Percentiles rank a stretch among this genome's conserved stretches.
phyloP scores from a whole-genome alignment of 192 early-diverging fungal species.

The Linnemannia zychae region DNA sequence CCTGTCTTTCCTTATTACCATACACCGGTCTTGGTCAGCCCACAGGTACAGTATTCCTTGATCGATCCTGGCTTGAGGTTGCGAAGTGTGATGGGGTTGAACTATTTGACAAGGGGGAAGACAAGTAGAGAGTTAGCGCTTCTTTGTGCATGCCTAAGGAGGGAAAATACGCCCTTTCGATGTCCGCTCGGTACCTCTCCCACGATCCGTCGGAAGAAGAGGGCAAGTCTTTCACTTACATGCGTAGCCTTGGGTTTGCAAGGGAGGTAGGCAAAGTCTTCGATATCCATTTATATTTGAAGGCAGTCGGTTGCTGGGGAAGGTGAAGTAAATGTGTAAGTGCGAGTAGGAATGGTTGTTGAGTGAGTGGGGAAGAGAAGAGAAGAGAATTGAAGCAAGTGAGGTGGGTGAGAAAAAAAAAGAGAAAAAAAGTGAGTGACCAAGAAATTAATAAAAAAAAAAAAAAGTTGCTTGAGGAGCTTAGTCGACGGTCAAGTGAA shows the following conservation, averaged over 20 bases:
- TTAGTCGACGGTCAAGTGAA: not conserved
- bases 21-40: conserved; percentile 51
- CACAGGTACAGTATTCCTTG: conserved; percentile 56
- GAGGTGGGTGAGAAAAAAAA: conserved; percentile 10
- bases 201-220: not conserved
- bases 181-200: not conserved
- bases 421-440: not conserved
- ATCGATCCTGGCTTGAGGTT: conserved; percentile 49
- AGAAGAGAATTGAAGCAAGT: not conserved
- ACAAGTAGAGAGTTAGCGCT: not conserved
- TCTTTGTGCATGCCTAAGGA: no score
- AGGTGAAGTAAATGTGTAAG: not conserved
- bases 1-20: conserved; percentile 21
- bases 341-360: not conserved
- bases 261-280: conserved; percentile 43
- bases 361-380: not conserved
- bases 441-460: not conserved
- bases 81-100: conserved; percentile 47
- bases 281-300: conserved; percentile 37
- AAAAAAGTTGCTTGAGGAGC: conserved; percentile 8
- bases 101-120: conserved; percentile 9
- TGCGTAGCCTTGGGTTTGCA: conserved; percentile 49
- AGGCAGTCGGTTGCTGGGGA: not conserved
- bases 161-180: not conserved
- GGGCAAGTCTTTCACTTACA: conserved; percentile 1